Base-by-base conservation (phyloP, 768 basidiomycete species). In the Chlorophyllum brunneum region DNA sequence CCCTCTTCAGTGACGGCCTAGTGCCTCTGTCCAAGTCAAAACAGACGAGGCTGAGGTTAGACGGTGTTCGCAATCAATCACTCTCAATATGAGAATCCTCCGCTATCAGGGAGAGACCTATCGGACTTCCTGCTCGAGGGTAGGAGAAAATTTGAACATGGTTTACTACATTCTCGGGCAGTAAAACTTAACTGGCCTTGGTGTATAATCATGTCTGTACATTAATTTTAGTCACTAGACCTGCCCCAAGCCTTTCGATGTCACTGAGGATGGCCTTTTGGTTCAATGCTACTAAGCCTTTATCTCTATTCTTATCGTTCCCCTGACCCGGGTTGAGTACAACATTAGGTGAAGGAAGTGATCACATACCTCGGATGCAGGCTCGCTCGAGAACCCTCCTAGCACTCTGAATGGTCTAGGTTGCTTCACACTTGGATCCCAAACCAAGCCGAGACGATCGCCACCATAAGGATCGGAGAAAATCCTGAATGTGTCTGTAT, bases 381-480 rank as follows among this genome's bases (percentile, higher is more conserved):
- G 92, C 15, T 66, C 67, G 50, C 83, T 82, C 0, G 89, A 92
- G 67, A 87, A 95, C 8, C 87, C 88, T 22, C 88, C 83, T 39
- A 94, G 72, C 5, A 92, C 90, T 55, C 88, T 82, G 74, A 95
- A 92, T 4, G 83, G 75, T 40, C 85, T 72, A 1, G 81, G 67
- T 22, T 76, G 70, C 51, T 77, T 78, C 29, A 91, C 68, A 11
- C 73, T 74, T 5, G 91, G 86, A 60, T 95, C 89, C 92, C 93
- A 98, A 1, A 97, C 84, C 0, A 78, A 84, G 5, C 91, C 94
- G 46, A 94, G 86, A 29, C 73, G 72, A 51, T 80, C 73, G 0
- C 94, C 92, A 10, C 97, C 97, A 29, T 83, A 76, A 0, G 80
- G 71, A 58, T 98, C 95, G 59, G 82, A 81, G 74, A 98, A 99